Evolutionary conservation across 140 eudicot species (phyloP).

Genomic region (Bidens hawaiensis): DNA sequence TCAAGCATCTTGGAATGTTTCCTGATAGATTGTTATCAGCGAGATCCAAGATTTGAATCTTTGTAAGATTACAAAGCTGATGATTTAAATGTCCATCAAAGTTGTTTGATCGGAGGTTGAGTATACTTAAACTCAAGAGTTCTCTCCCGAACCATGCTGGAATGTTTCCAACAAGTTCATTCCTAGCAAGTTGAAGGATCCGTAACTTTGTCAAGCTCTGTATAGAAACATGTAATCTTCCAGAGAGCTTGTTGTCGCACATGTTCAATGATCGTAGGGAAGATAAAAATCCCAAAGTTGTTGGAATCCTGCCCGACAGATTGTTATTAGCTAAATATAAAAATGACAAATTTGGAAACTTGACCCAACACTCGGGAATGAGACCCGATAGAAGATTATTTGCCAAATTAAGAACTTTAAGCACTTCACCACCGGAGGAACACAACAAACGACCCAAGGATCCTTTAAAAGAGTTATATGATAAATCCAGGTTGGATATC

Average conservation of each 20-base stretch:
- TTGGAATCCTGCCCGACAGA: slow-evolving; percentile 24
- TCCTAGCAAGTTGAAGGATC: slow-evolving; percentile 27
- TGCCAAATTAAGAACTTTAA: slow-evolving; percentile 24
- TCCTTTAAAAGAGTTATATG: too few relatives aligned
- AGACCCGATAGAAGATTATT: slow-evolving; percentile 38
- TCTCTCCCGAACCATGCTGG: too few relatives aligned
- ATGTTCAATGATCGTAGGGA: neutral
- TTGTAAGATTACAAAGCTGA: slow-evolving; percentile 26
- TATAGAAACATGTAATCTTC: slow-evolving; percentile 12
- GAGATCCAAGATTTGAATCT: slow-evolving; percentile 39
- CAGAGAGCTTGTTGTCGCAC: slow-evolving; percentile 22
- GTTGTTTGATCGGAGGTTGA: slow-evolving; percentile 39
- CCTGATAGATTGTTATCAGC: slow-evolving; percentile 31
- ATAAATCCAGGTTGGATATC: too few relatives aligned
- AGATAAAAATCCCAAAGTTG: slow-evolving; percentile 5
- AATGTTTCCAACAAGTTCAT: too few relatives aligned
- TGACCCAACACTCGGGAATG: slow-evolving; percentile 40
- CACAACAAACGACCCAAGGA: too few relatives aligned
- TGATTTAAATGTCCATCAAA: slow-evolving; percentile 20
- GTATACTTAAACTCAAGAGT: slow-evolving; percentile 17
- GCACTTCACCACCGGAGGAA: too few relatives aligned
- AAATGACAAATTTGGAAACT: slow-evolving; percentile 6
- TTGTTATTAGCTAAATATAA: slow-evolving; percentile 30
- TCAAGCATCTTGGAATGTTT: slow-evolving; percentile 33
- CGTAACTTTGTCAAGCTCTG: neutral